Percentiles rank a stretch among this genome's conserved stretches.
phyloP scores from a whole-genome alignment of 2,329 filamentous ascomycete genomes.

The Hyphodiscus sp. region DNA sequence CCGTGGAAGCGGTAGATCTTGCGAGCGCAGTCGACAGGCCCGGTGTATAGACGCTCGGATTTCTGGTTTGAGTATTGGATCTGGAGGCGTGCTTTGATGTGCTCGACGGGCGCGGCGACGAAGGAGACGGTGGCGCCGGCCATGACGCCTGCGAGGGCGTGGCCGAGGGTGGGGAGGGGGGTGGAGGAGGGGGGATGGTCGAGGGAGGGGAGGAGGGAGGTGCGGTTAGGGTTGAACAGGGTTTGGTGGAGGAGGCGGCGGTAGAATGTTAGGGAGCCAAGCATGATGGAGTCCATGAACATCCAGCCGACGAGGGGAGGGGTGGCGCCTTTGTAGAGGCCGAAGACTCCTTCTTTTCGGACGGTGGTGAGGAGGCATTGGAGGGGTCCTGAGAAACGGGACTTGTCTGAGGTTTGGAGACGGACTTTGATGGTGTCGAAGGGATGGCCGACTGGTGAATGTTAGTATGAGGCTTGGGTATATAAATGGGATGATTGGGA shows the following conservation, averaged over 20 bases:
- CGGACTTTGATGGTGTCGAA: slow-evolving; percentile 98
- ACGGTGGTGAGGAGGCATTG: slow-evolving; percentile 82
- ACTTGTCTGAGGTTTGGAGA: slow-evolving; percentile 72
- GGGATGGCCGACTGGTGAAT: slow-evolving; percentile 52
- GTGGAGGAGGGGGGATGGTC: slow-evolving; percentile 26
- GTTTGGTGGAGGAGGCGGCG: slow-evolving; percentile 75
- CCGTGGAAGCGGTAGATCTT: slow-evolving; percentile 71
- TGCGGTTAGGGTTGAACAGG: slow-evolving; percentile 56
- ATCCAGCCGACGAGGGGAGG: slow-evolving; percentile 96
- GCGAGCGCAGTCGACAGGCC: slow-evolving; percentile 74
- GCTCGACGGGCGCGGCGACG: slow-evolving; percentile 88
- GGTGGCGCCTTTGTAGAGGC: slow-evolving; percentile 90
- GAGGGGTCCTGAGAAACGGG: slow-evolving; percentile 78
- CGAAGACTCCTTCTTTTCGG: slow-evolving; percentile 74
- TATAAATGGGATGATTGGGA: background rate
- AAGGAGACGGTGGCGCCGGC: slow-evolving; percentile 88
- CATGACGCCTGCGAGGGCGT: slow-evolving; percentile 80
- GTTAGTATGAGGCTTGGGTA: background rate
- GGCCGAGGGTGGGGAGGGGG: slow-evolving; percentile 65
- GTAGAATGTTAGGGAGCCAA: slow-evolving; percentile 87
- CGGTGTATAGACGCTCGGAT: slow-evolving; percentile 70
- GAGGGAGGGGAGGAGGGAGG: slow-evolving; percentile 19
- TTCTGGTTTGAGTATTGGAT: slow-evolving; percentile 85
- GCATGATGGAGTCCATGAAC: slow-evolving; percentile 89
- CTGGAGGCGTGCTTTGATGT: slow-evolving; percentile 89